Base-by-base conservation (phyloP, 768 basidiomycete genomes). In the Pleurotus sapidus region DNA sequence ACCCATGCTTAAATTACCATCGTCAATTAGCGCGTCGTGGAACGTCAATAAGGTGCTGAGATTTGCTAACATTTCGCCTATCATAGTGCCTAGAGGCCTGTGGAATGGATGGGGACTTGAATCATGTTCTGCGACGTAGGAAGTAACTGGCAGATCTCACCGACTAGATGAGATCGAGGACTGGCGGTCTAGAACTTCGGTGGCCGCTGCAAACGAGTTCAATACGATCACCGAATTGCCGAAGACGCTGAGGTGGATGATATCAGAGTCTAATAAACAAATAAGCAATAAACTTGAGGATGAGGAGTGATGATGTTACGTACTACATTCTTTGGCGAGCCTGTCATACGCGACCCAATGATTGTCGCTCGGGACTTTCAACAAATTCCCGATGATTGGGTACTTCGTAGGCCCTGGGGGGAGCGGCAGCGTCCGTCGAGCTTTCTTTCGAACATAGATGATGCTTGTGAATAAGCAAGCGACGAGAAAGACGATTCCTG, bases 151-250 rank as follows among this genome's bases (percentile, higher is more conserved):
- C 8, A 11, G 30, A 34, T 34, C 30, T 34, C 30, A 34, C 30
- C 30, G 30, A 60, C 72, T 72, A 0, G 76, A 78, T 60, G 77
- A 80, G 12, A 73, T 72, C 5, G 70, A 47, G 0, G 76, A 74
- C 24, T 72, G 63, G 59, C 74, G 78, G 24, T 76, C 72, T n/a
- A 80, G 67, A 0, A 80, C 65, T 0, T 80, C 78, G 9, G 60
- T 65, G 0, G 72, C 75, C 4, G 65, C 66, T 43, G 72, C 59
- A 20, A 67, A 61, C 11, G 68, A 70, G 49, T 75, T 76, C 30
- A 80, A 42, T 6, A 79, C 61, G 25, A 80, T 63, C 17, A 78
- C 59, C 24, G 67, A 61, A 9, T 63, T 63, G 6, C 75, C 73
- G 6, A 69, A 57, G 9, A 67, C 65, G 15, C 66, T 57, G 20